Evolutionary conservation across 331 rosid genomes (phyloP), one percentile per base, ranked within the genome.

Genomic region (Malus hybrid): DNA sequence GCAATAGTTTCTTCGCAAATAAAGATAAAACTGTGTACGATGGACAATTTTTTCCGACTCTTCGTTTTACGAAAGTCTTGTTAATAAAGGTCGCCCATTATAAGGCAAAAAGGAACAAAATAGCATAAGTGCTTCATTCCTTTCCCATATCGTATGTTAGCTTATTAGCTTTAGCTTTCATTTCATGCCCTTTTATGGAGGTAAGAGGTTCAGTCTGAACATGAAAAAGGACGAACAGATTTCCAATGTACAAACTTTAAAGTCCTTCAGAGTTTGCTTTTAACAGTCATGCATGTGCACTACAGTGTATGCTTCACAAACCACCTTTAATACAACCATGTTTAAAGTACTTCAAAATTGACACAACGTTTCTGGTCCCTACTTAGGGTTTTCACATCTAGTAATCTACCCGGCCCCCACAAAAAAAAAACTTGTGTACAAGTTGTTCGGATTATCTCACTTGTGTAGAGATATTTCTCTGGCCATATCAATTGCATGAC

Each of bases 201-300:
- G 57, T 6, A 72, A 36, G 77, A 73, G 63, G 62, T 60, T 44
- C 68, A 26, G 28, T 73, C 77, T 63, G 32, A 74, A 74, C 61
- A 29, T 22, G 8, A 7, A 68, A 6, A 68, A 39, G 57, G 16
- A 9, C 46, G 68, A 36, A 32, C 26, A 39, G 68, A 32, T 32
- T 64, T 32, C 68, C 29, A 66, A 36, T 66, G 6, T 36, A 19
- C 42, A 66, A 66, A 66, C 70, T 32, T 63, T 2, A 2, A 64
- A 64, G 46, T 32, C 46, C 68, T 20, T 24, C 24, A 24, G 22
- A 6, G 57, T 52, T 52, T 52, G 57, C 57, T 28, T 73, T 39
- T 73, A 24, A 6, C 77, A 42, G 12, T 65, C 46, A 18, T 26
- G n/a, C 69, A 61, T 73, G 60, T 73, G 60, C 39, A 5, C 57